Evolutionary conservation across 106 monocot genomes (phyloP).

Genomic region (Phalaenopsis aphrodite): DNA sequence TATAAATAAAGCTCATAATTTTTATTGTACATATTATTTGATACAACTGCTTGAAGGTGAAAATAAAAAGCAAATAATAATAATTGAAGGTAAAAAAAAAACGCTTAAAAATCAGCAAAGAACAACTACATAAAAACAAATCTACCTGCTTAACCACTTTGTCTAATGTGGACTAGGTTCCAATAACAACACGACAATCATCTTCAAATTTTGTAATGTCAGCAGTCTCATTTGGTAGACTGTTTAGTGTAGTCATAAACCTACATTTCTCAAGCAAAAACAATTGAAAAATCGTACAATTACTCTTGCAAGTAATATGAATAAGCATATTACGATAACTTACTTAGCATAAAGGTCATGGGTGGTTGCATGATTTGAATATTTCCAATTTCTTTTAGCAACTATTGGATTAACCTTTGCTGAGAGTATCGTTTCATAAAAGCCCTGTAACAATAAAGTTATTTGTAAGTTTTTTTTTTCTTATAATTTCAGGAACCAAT

Average conservation of each 20-base stretch:
- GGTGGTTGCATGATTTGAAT: slow-evolving; percentile 41
- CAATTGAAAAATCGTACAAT: not conserved
- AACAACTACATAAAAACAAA: not conserved
- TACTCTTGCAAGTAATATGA: not conserved
- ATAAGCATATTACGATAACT: slow-evolving; percentile 1
- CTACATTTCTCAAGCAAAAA: slow-evolving; percentile 27
- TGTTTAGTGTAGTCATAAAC: slow-evolving; percentile 67
- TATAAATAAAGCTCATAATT: slow-evolving; percentile 74
- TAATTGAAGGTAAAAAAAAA: not conserved
- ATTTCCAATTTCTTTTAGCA: slow-evolving; percentile 74
- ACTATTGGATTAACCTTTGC: slow-evolving; percentile 73
- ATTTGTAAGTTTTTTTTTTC: not conserved
- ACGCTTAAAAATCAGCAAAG: not conserved
- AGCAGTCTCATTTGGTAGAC: slow-evolving; percentile 75
- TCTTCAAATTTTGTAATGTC: slow-evolving; percentile 93
- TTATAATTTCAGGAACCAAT: not conserved
- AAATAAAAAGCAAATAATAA: slow-evolving; percentile 10
- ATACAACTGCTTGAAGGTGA: slow-evolving; percentile 81
- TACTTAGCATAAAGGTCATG: slow-evolving; percentile 82
- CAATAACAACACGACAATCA: slow-evolving; percentile 82
- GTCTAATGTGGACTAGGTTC: slow-evolving; percentile 89
- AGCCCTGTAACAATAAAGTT: slow-evolving; percentile 36
- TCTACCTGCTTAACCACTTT: slow-evolving; percentile 60
- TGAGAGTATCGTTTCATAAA: slow-evolving; percentile 87
- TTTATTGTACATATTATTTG: slow-evolving; percentile 78